Base-by-base conservation (phyloP, 23 red algal species). In the Gracilaria domingensis region DNA sequence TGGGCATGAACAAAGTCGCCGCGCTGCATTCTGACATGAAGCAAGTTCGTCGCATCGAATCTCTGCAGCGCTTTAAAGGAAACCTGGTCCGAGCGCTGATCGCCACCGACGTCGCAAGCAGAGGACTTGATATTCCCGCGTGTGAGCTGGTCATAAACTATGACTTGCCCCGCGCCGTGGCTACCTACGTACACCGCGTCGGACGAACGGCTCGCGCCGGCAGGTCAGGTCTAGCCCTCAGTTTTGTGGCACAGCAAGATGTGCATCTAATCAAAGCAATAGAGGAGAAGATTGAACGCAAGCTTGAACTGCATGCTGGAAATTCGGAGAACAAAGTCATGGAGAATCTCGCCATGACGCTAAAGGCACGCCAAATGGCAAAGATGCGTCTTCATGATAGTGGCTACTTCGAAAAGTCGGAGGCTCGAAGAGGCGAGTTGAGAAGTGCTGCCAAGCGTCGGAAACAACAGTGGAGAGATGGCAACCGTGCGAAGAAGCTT, bases 181-280 rank as follows among this genome's bases (percentile, higher is more conserved):
- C 86, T 25, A 88, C 90, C 17, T 98, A 98, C 75, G 97, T 98
- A n/a, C 97, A 98, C 78, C 97, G 97, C 35, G 94, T 95, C 0
- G 97, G 97, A 8, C 82, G 97, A 12, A 98, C 97, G 16, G 97
- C 93, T 8, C 93, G 97, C 25, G 88, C 92, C 13, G 97, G 97
- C 8, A 82, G 92, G 24, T 58, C 32, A 25, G 97, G 97, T n/a
- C 28, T 84, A 5, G 93, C 97, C 13, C 61, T 96, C 25, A 93
- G 78, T 20, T 91, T 98, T 83, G 94, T 98, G 12, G 83, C 85
- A 34, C 88, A 94, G 58, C 45, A 59, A 32, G 87, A 94, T 64
- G 85, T 91, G 7, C 65, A 80, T 23, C 54, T 95, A 3, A 40
- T 91, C 20, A 86, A 95, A 30, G 83, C 80, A 11, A 91, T 95